phyloP scores from a whole-genome alignment of 2,329 filamentous ascomycete species.

The Aspergillus ruber region DNA sequence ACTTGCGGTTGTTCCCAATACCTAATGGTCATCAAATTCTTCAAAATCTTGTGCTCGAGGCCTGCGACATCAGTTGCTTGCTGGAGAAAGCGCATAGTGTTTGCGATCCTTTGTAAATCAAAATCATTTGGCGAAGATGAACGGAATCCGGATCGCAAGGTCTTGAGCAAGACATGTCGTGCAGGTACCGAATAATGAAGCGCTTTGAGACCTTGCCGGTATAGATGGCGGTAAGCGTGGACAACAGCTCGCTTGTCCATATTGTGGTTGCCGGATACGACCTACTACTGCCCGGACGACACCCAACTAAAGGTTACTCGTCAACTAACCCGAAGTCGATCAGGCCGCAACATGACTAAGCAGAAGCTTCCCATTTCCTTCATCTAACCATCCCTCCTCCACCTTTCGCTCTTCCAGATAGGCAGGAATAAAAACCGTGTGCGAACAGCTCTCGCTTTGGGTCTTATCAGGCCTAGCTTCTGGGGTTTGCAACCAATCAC shows the following conservation, averaged over 20 bases:
- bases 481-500: too few species aligned
- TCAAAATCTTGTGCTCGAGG: slow-evolving; percentile 43
- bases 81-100: slow-evolving; percentile 42
- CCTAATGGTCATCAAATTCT: slow-evolving; percentile 38
- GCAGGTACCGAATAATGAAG: slow-evolving; percentile 53
- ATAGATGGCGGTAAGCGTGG: slow-evolving; percentile 53
- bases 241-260: slow-evolving; percentile 30
- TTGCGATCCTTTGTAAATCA: slow-evolving; percentile 34
- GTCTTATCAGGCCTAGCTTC: too few species aligned
- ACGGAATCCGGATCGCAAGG: slow-evolving; percentile 38
- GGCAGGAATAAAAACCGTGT: too few species aligned
- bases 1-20: slow-evolving; percentile 36
- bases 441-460: too few species aligned
- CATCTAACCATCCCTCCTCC: neutral
- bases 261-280: neutral
- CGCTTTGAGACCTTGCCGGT: slow-evolving; percentile 48
- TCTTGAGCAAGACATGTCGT: slow-evolving; percentile 47
- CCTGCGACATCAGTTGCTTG: slow-evolving; percentile 34
- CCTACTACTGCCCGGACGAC: too few species aligned
- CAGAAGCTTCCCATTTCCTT: neutral
- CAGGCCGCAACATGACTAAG: slow-evolving; percentile 13
- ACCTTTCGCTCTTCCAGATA: neutral
- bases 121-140: slow-evolving; percentile 30
- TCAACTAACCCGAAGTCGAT: slow-evolving; percentile 16
- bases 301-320: neutral